Evolutionary conservation across 179 eudicot species (phyloP).

Genomic region (Sideroxylon spinosum): DNA sequence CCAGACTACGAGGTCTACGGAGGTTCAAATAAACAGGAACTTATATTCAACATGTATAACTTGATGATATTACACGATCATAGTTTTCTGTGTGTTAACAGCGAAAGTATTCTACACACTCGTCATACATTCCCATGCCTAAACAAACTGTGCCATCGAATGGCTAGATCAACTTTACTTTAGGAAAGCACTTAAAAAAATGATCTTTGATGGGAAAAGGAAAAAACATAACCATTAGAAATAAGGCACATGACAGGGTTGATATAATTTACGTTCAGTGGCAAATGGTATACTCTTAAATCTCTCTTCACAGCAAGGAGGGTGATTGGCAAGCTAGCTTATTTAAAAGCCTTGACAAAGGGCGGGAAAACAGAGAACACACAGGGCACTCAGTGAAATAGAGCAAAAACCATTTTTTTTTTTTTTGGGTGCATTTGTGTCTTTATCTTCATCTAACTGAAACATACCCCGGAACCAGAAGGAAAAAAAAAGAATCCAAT

Average conservation of each 20-base stretch:
- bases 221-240: not conserved
- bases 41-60: not conserved
- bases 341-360: not conserved
- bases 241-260: not conserved
- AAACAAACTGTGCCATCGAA: not conserved
- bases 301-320: not conserved
- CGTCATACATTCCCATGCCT: not conserved
- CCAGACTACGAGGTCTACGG: no score
- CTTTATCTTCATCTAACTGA: not conserved
- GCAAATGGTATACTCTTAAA: not conserved
- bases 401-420: not conserved
- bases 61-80: no score
- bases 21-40: not conserved
- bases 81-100: no score
- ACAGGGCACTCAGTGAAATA: not conserved
- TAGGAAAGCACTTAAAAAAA: not conserved
- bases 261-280: not conserved
- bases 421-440: no score
- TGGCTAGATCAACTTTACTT: not conserved
- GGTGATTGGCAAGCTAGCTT: not conserved
- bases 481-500: not conserved
- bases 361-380: not conserved
- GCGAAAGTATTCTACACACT: not conserved
- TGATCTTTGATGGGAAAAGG: not conserved
- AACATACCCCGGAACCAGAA: not conserved